Percentiles rank a stretch among this genome's conserved stretches.
Evolutionary conservation across 73 alveolate genomes (phyloP).

Genomic region (Paramecium caudatum): DNA sequence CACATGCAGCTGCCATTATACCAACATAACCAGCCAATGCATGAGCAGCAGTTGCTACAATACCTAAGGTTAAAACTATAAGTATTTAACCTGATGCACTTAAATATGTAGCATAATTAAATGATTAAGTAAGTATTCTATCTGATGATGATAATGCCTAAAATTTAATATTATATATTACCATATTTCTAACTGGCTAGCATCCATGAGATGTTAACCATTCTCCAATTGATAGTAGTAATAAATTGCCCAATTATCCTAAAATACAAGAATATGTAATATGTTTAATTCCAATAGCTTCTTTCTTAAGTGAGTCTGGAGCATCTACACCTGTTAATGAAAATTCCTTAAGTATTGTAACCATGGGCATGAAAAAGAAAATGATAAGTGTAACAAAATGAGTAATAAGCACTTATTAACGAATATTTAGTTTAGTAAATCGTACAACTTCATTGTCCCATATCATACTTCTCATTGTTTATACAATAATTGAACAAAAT

Average conservation of each 20-base stretch:
- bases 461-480: not conserved
- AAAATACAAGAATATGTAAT: slow-evolving; percentile 54
- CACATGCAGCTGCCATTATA: slow-evolving; percentile 34
- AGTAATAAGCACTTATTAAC: not conserved
- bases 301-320: slow-evolving; percentile 10
- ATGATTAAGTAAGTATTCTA: slow-evolving; percentile 1
- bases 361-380: slow-evolving; percentile 34
- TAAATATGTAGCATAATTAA: not conserved
- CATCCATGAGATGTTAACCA: slow-evolving; percentile 67
- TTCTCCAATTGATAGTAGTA: slow-evolving; percentile 31
- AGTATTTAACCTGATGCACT: slow-evolving; percentile 22
- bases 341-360: slow-evolving; percentile 14
- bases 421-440: slow-evolving; percentile 18
- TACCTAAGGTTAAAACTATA: slow-evolving; percentile 43
- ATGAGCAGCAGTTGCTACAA: slow-evolving; percentile 14
- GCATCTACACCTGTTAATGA: slow-evolving; percentile 27
- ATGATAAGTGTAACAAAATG: not conserved
- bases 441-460: slow-evolving; percentile 32
- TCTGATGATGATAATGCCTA: slow-evolving; percentile 57
- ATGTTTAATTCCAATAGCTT: not conserved
- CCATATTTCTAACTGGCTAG: slow-evolving; percentile 66
- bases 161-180: not conserved
- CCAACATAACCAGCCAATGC: slow-evolving; percentile 62
- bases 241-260: slow-evolving; percentile 48
- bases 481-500: slow-evolving; percentile 29